Conservation (phyloP, 1,284 basidiomycete genomes). For the Exsudoporus floridanus region DNA sequence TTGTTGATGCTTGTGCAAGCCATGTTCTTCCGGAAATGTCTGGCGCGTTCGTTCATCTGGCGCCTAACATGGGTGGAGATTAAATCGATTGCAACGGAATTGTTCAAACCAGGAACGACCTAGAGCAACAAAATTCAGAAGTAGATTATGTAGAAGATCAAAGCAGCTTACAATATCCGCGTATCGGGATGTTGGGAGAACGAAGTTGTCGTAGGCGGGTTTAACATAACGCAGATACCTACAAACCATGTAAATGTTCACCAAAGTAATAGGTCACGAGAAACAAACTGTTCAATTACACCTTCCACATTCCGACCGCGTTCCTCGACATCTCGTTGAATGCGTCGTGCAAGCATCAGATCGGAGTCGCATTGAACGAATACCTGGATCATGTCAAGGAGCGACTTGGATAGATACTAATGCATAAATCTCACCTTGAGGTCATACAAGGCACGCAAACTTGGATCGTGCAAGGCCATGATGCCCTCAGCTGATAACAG, state of each 20-base stretch:
- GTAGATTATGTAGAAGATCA: not conserved
- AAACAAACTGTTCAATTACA: constrained; percentile 79
- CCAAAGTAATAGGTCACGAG: not conserved
- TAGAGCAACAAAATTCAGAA: constrained; percentile 33
- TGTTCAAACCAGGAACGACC: constrained; percentile 91
- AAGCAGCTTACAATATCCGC: constrained; percentile 77
- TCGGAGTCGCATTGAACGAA: constrained; percentile 93
- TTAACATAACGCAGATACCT: constrained; percentile 92
- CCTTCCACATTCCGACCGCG: constrained; percentile 85
- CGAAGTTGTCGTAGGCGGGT: constrained; percentile 92
- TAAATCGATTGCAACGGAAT: constrained; percentile 89
- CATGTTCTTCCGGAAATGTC: constrained; percentile 73
- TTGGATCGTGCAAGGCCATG: constrained; percentile 82
- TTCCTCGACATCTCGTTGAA: constrained; percentile 86
- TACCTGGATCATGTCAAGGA: constrained; percentile 44
- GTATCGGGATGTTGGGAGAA: constrained; percentile 82
- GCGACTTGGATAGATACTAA: not conserved
- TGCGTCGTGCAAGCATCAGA: constrained; percentile 93
- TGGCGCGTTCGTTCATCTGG: constrained; percentile 78
- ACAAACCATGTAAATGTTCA: constrained; percentile 14
- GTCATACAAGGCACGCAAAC: constrained; percentile 82
- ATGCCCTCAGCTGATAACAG: constrained; percentile 80
- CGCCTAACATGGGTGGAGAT: constrained; percentile 89
- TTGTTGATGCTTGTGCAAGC: constrained; percentile 44
- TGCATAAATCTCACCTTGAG: constrained; percentile 65